Base-by-base conservation (phyloP, 2,329 filamentous ascomycete species). In the Sordariomycetes sp. region DNA sequence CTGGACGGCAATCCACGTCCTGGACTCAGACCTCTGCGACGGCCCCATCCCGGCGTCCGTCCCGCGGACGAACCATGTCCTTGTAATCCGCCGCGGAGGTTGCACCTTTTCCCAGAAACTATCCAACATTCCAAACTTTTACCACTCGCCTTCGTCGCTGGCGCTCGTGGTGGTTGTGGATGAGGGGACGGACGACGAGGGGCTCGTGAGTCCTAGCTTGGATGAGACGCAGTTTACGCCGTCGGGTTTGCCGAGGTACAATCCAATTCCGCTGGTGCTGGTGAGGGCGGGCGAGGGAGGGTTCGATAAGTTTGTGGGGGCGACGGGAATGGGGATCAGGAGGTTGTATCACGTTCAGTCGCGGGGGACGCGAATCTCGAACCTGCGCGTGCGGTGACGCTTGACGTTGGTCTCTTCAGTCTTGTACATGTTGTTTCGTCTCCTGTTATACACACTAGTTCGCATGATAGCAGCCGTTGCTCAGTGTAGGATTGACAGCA, bases 101-200 rank as follows among this genome's bases (percentile, higher is more conserved):
- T 99, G 94, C 72, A 86, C 80, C 25, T 97, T 97, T 69, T 85
- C 81, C 39, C 73, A 86, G 32, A 99, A 99, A 69, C 73, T 97
- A 1, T 77, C 79, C 55, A 91, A 89, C 62, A 90, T 97, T n/a
- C 90, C 92, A 0, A 80, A 82, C 10, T 92, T 85, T 66, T 76
- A 83, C 1, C 84, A 87, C 0, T 74, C 76, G 0, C 68, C 75
- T 0, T 67, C 70, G 2, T 77, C 84, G 1, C 74, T 97, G 20
- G 88, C 95, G 68, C 78, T 97, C 3, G 89, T 97, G 32, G 74
- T 97, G 51, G 72, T 96, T 0, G 81, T 96, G 4, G 70, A 73
- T 59, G 68, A 65, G 36, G 65, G 67, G 13, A 66, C 64, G 10
- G 62, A 68, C 10, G 68, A 65, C 35, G 64, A 66, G 20, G 67